Evolutionary conservation across 805 yeast genomes (phyloP).

Genomic region (Teunomyces kruisii): DNA sequence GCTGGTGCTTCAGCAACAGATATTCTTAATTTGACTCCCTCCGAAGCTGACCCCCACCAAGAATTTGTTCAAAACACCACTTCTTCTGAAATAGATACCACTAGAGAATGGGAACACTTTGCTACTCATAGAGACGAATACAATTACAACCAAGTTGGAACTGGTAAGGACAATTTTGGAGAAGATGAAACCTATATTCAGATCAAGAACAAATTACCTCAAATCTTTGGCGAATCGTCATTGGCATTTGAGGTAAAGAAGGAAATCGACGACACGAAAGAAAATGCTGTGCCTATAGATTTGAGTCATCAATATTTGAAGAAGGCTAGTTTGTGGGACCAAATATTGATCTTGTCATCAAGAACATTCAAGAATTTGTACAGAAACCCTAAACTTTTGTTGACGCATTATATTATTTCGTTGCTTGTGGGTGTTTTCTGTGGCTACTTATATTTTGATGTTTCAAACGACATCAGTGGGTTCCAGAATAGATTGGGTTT

Average conservation of each 20-base stretch:
- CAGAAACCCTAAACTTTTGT: constrained; percentile 84
- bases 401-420: constrained; percentile 81
- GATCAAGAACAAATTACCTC: constrained; percentile 28
- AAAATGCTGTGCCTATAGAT: constrained; percentile 25
- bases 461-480: constrained; percentile 88
- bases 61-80: constrained; percentile 22
- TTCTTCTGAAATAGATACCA: constrained; percentile 50
- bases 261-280: constrained; percentile 32
- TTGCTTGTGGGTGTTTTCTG: constrained; percentile 77
- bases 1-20: constrained; percentile 7
- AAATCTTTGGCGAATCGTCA: constrained; percentile 37
- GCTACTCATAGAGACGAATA: constrained; percentile 79
- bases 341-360: constrained; percentile 71
- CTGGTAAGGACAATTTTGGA: constrained; percentile 13
- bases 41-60: constrained; percentile 24
- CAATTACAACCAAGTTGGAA: constrained; percentile 25
- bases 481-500: constrained; percentile 94
- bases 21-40: constrained; percentile 11
- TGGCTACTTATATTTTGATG: constrained; percentile 80
- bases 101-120: constrained; percentile 83
- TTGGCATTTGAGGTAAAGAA: constrained; percentile 39
- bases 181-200: constrained; percentile 21
- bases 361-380: constrained; percentile 91
- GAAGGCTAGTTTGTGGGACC: constrained; percentile 62
- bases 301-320: constrained; percentile 32